phyloP scores from a whole-genome alignment of 192 early-diverging fungal genomes.

The Globomyces pollinis-pini region DNA sequence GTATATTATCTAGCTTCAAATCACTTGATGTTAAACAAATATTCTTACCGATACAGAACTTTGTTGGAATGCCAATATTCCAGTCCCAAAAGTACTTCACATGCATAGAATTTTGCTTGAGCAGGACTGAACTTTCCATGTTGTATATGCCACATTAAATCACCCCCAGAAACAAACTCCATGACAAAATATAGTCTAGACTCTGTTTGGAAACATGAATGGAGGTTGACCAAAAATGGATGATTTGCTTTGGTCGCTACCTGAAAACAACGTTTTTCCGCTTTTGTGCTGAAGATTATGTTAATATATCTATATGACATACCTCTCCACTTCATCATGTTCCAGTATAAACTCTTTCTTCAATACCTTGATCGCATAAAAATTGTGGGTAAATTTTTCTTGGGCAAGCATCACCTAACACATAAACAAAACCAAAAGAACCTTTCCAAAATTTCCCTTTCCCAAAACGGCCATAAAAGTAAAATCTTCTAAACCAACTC shows the following conservation, averaged over 20 bases:
- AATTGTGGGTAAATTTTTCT: constrained; percentile 69
- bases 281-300: constrained; percentile 50
- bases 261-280: constrained; percentile 91
- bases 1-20: constrained; percentile 94
- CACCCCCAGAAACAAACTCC: constrained; percentile 96
- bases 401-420: constrained; percentile 84
- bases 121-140: constrained; percentile 82
- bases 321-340: constrained; percentile 93
- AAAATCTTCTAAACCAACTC: constrained; percentile 86
- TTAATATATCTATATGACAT: not conserved
- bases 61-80: constrained; percentile 94
- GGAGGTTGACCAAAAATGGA: constrained; percentile 92
- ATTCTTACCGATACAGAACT: constrained; percentile 78
- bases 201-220: constrained; percentile 95
- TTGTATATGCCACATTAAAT: constrained; percentile 98
- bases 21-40: constrained; percentile 49
- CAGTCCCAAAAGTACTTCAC: constrained; percentile 87
- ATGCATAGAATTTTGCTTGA: constrained; percentile 93
- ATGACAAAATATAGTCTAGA: constrained; percentile 96
- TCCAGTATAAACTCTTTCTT: constrained; percentile 98
- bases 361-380: constrained; percentile 96
- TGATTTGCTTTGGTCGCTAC: constrained; percentile 85
- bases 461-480: constrained; percentile 90
- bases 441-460: constrained; percentile 98
- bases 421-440: not conserved